Evolutionary conservation across 2,329 filamentous ascomycete genomes (phyloP).

Genomic region (Acephala macrosclerotiorum): DNA sequence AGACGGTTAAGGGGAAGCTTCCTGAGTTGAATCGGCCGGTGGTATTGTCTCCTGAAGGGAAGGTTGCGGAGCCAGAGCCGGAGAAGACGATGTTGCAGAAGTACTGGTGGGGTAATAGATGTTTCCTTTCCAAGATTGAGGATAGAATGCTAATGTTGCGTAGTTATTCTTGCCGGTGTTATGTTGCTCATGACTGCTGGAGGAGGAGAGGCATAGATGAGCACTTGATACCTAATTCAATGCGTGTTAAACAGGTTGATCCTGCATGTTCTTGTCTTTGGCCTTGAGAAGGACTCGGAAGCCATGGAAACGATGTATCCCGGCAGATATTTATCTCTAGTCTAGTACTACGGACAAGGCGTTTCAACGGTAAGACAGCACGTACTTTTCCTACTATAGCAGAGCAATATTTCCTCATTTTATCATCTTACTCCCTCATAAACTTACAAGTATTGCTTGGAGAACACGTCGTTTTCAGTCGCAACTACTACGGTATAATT

Average conservation of each 20-base stretch:
- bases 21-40: slow-evolving; percentile 70
- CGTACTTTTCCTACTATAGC: too few species aligned
- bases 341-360: too few species aligned
- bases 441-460: too few species aligned
- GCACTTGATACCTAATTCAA: neutral
- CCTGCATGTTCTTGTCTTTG: neutral
- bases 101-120: slow-evolving; percentile 65
- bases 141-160: slow-evolving; percentile 2
- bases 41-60: slow-evolving; percentile 66
- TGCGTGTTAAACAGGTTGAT: neutral
- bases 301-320: too few species aligned
- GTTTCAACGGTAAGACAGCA: too few species aligned
- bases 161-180: slow-evolving; percentile 56
- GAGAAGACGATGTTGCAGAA: slow-evolving; percentile 74
- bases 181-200: slow-evolving; percentile 61
- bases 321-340: too few species aligned
- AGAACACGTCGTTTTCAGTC: too few species aligned
- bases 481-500: too few species aligned
- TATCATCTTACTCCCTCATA: too few species aligned
- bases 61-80: slow-evolving; percentile 58
- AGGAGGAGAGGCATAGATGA: slow-evolving; percentile 43
- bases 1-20: slow-evolving; percentile 57
- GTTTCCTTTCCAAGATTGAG: neutral
- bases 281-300: too few species aligned
- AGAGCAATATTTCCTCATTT: too few species aligned